phyloP scores from a whole-genome alignment of 2,329 filamentous ascomycete genomes.

The Rutstroemia sp. region DNA sequence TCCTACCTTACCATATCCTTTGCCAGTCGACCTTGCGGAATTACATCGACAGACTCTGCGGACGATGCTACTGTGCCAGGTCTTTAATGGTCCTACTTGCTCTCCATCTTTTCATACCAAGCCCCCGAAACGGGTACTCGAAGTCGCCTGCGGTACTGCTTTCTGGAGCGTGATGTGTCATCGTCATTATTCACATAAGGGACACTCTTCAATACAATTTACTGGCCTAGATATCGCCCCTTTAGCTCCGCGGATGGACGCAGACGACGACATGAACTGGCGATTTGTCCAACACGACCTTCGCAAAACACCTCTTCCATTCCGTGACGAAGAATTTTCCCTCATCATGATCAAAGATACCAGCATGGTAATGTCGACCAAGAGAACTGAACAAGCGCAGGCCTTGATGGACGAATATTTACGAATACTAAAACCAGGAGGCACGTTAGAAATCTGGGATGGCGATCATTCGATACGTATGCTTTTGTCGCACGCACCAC shows the following conservation, averaged over 20 bases:
- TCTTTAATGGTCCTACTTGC: conserved; percentile 75
- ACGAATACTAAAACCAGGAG: conserved; percentile 69
- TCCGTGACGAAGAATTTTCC: conserved; percentile 74
- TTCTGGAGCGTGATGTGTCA: conserved; percentile 90
- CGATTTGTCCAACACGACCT: conserved; percentile 83
- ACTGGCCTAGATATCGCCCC: conserved; percentile 77
- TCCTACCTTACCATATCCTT: conserved; percentile 64
- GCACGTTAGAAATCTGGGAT: conserved; percentile 83
- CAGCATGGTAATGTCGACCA: conserved; percentile 55
- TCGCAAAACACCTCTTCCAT: conserved; percentile 67
- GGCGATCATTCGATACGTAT: conserved; percentile 79
- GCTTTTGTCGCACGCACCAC: conserved; percentile 63
- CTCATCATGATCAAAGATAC: conserved; percentile 84
- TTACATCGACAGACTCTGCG: conserved; percentile 81
- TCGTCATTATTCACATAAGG: conserved; percentile 63
- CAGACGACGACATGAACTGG: conserved; percentile 73
- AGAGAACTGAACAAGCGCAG: conserved; percentile 30
- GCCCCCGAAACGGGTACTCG: conserved; percentile 70
- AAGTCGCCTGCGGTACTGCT: conserved; percentile 79
- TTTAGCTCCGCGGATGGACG: conserved; percentile 53
- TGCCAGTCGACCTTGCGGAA: conserved; percentile 81
- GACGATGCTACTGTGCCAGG: conserved; percentile 71
- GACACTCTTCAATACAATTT: conserved; percentile 65
- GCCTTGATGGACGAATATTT: conserved; percentile 61
- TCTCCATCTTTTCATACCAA: conserved; percentile 58